Evolutionary conservation across 352 stramenopile species (phyloP).

Genomic region (Pythium rishiriense): DNA sequence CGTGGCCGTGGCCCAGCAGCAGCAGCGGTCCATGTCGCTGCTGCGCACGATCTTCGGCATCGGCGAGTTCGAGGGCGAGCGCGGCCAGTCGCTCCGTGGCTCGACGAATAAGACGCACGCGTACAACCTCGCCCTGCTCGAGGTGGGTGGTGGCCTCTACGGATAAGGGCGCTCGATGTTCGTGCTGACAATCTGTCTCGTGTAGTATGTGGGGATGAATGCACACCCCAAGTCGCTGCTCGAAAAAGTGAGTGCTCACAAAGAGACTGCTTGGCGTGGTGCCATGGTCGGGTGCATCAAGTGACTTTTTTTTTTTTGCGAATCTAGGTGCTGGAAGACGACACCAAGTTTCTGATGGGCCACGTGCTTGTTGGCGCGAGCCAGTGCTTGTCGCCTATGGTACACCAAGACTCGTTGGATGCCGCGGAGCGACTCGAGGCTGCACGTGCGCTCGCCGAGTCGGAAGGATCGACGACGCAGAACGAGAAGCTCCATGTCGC

Average conservation of each 20-base stretch:
- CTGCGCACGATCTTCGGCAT: conserved; percentile 80
- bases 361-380: conserved; percentile 80
- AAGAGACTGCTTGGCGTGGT: neutral
- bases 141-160: conserved; percentile 27
- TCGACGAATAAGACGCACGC: conserved; percentile 70
- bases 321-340: conserved; percentile 46
- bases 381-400: conserved; percentile 60
- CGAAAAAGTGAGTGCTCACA: conserved; percentile 37
- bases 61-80: conserved; percentile 73
- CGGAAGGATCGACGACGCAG: conserved; percentile 29
- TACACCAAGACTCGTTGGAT: conserved; percentile 69
- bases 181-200: neutral
- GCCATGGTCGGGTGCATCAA: neutral
- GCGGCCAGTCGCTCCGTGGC: conserved; percentile 54
- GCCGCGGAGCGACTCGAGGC: conserved; percentile 42
- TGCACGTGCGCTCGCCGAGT: conserved; percentile 25
- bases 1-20: neutral
- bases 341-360: conserved; percentile 77
- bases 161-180: neutral
- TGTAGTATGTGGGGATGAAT: conserved; percentile 81
- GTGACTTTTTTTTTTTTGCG: neutral
- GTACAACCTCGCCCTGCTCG: conserved; percentile 68
- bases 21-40: conserved; percentile 55
- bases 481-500: conserved; percentile 75
- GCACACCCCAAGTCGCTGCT: conserved; percentile 74